phyloP scores from a whole-genome alignment of 192 early-diverging fungal species.

The Backusella sp. region DNA sequence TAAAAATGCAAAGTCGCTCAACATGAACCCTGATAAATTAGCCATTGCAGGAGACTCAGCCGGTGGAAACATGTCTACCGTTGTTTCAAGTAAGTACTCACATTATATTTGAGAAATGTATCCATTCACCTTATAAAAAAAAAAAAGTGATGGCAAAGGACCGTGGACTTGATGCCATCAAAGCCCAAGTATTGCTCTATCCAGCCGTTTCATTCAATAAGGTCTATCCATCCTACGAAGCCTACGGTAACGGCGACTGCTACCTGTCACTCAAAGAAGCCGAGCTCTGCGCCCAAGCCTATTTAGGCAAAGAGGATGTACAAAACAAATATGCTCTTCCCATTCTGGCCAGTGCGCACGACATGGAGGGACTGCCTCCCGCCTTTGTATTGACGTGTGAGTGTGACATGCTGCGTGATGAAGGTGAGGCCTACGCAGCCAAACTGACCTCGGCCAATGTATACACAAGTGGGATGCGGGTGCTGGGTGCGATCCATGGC shows the following conservation, averaged over 20 bases:
- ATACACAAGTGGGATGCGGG: constrained; percentile 22
- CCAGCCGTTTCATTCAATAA: not conserved
- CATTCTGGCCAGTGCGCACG: not conserved
- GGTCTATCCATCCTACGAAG: constrained; percentile 4
- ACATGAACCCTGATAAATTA: constrained; percentile 5
- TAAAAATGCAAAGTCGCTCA: not conserved
- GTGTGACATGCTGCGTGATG: constrained; percentile 24
- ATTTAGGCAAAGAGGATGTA: not conserved
- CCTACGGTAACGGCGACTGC: constrained; percentile 5
- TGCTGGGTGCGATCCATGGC: constrained; percentile 12
- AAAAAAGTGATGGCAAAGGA: constrained; percentile 10
- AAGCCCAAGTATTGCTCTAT: constrained; percentile 11
- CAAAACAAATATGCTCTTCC: not conserved
- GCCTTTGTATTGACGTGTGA: constrained; percentile 23
- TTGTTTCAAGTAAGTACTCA: constrained; percentile 4
- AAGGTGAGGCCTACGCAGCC: constrained; percentile 19
- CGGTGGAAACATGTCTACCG: constrained; percentile 17
- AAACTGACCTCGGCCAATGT: constrained; percentile 12
- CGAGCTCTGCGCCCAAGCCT: not conserved
- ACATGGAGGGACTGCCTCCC: constrained; percentile 4
- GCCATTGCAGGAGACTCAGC: constrained; percentile 22
- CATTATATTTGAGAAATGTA: not conserved
- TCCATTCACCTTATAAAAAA: not conserved
- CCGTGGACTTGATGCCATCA: not conserved
- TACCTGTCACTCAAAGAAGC: not conserved